phyloP scores from a whole-genome alignment of 2,329 filamentous ascomycete genomes.

The Trichophyton benhamiae region DNA sequence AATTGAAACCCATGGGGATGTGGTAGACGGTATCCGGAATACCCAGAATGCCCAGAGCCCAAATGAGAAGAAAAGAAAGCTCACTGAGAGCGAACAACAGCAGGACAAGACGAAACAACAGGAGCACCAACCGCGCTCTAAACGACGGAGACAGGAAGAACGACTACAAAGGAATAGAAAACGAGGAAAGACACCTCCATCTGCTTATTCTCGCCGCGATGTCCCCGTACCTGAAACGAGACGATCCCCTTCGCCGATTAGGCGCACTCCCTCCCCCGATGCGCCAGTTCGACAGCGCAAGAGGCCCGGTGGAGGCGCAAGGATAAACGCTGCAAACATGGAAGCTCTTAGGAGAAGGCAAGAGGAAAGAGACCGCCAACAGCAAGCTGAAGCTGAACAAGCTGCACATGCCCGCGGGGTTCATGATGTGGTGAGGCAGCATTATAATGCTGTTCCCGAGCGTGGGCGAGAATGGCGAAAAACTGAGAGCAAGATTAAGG shows the following conservation, averaged over 20 bases:
- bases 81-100: slow-evolving; percentile 17
- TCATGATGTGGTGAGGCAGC: slow-evolving; percentile 76
- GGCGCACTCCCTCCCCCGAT: slow-evolving; percentile 31
- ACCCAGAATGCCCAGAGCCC: neutral
- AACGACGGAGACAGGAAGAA: slow-evolving; percentile 30
- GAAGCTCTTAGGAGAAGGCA: slow-evolving; percentile 32
- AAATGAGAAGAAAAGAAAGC: slow-evolving; percentile 21
- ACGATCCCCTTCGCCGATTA: slow-evolving; percentile 31
- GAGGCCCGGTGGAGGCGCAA: slow-evolving; percentile 35
- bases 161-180: slow-evolving; percentile 27
- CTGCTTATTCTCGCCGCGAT: slow-evolving; percentile 31
- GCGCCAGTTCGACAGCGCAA: slow-evolving; percentile 32
- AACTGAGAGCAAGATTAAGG: slow-evolving; percentile 90
- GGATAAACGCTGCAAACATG: slow-evolving; percentile 27
- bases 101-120: slow-evolving; percentile 16
- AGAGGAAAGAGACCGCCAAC: slow-evolving; percentile 34
- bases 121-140: slow-evolving; percentile 22
- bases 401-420: slow-evolving; percentile 43
- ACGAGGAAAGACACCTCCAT: slow-evolving; percentile 27
- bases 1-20: neutral
- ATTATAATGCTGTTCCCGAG: slow-evolving; percentile 94
- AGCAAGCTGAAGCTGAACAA: slow-evolving; percentile 27
- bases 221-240: slow-evolving; percentile 18
- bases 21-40: neutral
- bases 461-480: slow-evolving; percentile 88